Conservation (phyloP, 2,329 filamentous ascomycete genomes). For the Arthroderma uncinatum region DNA sequence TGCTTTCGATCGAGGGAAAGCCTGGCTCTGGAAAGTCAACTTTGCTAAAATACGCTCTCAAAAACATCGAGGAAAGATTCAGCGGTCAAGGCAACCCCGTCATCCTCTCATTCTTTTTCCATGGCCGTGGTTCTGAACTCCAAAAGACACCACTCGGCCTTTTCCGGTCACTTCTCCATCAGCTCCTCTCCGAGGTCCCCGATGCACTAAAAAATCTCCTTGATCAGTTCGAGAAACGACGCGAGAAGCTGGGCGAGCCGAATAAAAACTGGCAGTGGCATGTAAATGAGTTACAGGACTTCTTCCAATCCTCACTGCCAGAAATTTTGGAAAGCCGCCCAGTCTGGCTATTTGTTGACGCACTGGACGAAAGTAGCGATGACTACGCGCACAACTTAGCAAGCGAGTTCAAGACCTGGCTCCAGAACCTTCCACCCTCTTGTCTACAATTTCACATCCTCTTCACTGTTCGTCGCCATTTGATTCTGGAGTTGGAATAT, state of each 20-base stretch:
- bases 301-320: not conserved
- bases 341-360: not conserved
- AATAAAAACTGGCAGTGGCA: not conserved
- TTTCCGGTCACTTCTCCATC: not conserved
- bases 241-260: not conserved
- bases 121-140: not conserved
- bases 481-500: not conserved
- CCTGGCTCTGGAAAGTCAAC: not conserved
- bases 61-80: not conserved
- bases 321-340: not conserved
- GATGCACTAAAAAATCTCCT: not conserved
- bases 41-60: not conserved
- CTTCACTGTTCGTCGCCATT: not conserved
- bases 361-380: not conserved
- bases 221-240: not conserved
- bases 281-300: not conserved
- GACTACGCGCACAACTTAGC: not conserved
- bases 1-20: not conserved
- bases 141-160: not conserved
- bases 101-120: not conserved
- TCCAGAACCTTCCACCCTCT: not conserved
- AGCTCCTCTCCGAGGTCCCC: not conserved
- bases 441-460: not conserved
- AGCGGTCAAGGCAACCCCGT: not conserved
- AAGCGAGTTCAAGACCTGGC: not conserved